Conservation (phyloP, 2,329 filamentous ascomycete genomes). For the Phialophora expanda region DNA sequence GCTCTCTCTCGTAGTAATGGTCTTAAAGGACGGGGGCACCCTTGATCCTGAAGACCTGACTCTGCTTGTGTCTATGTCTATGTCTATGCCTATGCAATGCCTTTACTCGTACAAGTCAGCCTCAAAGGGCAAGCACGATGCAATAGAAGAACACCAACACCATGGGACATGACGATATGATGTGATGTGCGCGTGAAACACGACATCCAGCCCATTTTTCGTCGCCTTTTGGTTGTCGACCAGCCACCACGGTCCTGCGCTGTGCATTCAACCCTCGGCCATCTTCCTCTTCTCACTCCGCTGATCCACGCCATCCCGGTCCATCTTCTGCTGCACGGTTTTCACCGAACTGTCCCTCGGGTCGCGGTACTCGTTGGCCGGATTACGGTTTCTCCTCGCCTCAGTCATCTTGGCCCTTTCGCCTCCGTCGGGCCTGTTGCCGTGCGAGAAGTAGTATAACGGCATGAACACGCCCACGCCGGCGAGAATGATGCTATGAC, state of each 20-base stretch:
- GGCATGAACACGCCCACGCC: slow-evolving; percentile 18
- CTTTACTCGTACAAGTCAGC: no score
- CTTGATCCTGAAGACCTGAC: no score
- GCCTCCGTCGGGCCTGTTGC: slow-evolving; percentile 18
- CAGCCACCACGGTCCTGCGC: neutral
- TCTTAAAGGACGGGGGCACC: no score
- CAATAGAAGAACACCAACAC: no score
- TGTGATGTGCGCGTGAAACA: no score
- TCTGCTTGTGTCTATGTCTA: no score
- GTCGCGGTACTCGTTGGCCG: slow-evolving; percentile 26
- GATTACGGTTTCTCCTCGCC: slow-evolving; percentile 11
- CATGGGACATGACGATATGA: no score
- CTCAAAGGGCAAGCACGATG: no score
- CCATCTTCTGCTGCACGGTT: slow-evolving; percentile 32
- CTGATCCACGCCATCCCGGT: slow-evolving; percentile 12
- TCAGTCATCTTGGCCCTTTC: slow-evolving; percentile 22
- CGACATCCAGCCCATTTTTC: no score
- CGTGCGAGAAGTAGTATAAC: slow-evolving; percentile 32
- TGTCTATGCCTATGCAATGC: no score
- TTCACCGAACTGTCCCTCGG: slow-evolving; percentile 32
- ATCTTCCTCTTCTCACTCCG: neutral
- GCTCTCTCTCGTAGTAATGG: no score
- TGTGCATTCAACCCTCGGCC: neutral
- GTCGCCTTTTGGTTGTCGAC: no score
- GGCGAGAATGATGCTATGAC: slow-evolving; percentile 7